Conservation (phyloP, 306 rosid genomes). For the Lupinus albus region DNA sequence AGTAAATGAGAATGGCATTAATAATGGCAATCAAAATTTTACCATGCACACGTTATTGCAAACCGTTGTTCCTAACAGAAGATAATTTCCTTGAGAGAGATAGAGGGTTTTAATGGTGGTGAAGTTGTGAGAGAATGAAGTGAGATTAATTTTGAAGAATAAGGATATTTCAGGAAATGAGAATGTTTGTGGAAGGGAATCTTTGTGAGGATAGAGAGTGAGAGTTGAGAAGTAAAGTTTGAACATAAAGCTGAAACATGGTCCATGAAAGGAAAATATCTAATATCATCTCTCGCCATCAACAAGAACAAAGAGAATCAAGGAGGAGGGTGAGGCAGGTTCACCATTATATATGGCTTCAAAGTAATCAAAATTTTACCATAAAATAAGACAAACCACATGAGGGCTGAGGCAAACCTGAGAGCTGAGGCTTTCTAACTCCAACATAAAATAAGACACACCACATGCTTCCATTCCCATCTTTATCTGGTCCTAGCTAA, state of each 20-base stretch:
- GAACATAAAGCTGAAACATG: slow-evolving; percentile 37
- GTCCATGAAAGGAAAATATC: slow-evolving; percentile 63
- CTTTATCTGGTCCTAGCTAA: slow-evolving; percentile 52
- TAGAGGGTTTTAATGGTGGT: too few species aligned
- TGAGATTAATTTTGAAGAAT: too few species aligned
- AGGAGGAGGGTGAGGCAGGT: slow-evolving; percentile 57
- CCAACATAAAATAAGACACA: slow-evolving; percentile 40
- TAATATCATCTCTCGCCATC: slow-evolving; percentile 56
- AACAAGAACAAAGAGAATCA: slow-evolving; percentile 65
- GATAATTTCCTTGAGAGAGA: too few species aligned
- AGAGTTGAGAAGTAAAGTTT: slow-evolving; percentile 26
- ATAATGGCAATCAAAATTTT: too few species aligned
- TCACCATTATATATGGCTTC: slow-evolving; percentile 51
- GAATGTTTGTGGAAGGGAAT: too few species aligned
- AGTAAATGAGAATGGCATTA: too few species aligned
- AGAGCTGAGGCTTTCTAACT: slow-evolving; percentile 41
- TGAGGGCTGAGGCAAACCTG: slow-evolving; percentile 47
- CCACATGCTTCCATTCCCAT: slow-evolving; percentile 36
- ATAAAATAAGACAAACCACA: too few species aligned
- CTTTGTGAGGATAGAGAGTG: slow-evolving; percentile 21
- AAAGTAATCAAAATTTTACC: too few species aligned
- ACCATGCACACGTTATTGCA: too few species aligned
- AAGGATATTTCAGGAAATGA: too few species aligned
- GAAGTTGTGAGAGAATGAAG: too few species aligned
- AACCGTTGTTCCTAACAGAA: too few species aligned